Conservation (phyloP, 78 protist species). For the Parvularia atlantis region DNA sequence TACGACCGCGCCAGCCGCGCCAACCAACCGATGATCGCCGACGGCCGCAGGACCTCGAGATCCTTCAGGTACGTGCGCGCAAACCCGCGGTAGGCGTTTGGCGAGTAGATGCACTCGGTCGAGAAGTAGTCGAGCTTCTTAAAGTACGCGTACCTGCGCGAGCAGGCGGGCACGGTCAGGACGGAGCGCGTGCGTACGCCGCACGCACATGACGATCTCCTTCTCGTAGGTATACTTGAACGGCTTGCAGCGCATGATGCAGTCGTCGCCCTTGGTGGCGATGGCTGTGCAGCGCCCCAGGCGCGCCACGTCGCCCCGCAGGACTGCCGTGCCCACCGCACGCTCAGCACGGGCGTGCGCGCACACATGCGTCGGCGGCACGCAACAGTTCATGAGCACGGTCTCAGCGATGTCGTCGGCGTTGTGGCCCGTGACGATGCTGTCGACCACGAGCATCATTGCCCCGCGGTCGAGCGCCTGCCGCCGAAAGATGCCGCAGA, state of each 20-base stretch:
- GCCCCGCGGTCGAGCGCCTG: slow-evolving; percentile 90
- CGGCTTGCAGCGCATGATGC: slow-evolving; percentile 65
- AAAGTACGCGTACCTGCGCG: slow-evolving; percentile 77
- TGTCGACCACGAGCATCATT: slow-evolving; percentile 32
- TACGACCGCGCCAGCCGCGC: slow-evolving; percentile 13
- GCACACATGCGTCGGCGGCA: too few relatives aligned
- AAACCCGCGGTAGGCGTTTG: slow-evolving; percentile 70
- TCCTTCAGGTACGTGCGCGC: slow-evolving; percentile 71
- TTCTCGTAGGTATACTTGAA: slow-evolving; percentile 78
- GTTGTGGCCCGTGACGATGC: slow-evolving; percentile 83
- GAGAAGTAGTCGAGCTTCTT: slow-evolving; percentile 67
- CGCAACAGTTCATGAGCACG: slow-evolving; percentile 71
- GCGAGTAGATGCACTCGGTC: slow-evolving; percentile 74
- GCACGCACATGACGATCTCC: slow-evolving; percentile 83
- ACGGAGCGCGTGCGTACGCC: too few relatives aligned
- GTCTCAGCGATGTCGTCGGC: slow-evolving; percentile 92
- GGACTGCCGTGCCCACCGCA: too few relatives aligned
- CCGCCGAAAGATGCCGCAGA: slow-evolving; percentile 86
- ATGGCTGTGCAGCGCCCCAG: slow-evolving; percentile 58
- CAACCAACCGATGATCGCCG: slow-evolving; percentile 37
- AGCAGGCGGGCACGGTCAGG: too few relatives aligned
- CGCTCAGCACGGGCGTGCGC: too few relatives aligned
- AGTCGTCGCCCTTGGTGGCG: slow-evolving; percentile 30
- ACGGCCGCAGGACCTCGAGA: slow-evolving; percentile 53
- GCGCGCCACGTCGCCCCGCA: slow-evolving; percentile 76